Base-by-base conservation (phyloP, 1,284 basidiomycete species). In the Pseudozyma flocculosa region DNA sequence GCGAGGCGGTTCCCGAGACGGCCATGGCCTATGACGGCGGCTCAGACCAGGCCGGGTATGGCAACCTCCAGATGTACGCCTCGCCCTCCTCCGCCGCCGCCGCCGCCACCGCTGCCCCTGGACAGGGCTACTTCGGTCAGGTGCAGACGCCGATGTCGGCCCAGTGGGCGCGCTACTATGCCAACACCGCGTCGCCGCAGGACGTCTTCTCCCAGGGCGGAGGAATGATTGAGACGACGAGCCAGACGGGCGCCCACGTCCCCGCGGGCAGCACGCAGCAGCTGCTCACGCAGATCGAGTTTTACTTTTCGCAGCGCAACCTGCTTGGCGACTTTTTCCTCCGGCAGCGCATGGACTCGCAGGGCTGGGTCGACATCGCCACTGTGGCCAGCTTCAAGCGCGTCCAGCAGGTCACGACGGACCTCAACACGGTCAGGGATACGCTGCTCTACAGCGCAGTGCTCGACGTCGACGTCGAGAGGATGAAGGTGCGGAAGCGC, bases 271-370 rank as follows among this genome's bases (percentile, higher is more conserved):
- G 58, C 10, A 23, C 50, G 15, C 60, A 58, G 0, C 67, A 61
- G 34, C 32, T 77, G 18, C 47, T 76, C n/a, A 19, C 21, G 1
- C 75, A 77, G 55, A 53, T 76, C 24, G 75, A 77, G 43, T 77
- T 75, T 41, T 77, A 77, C 48, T 76, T 77, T 48, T 72, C 68
- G 3, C 54, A 61, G 19, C 57, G 54, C 15, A 77, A 77, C 39
- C 43, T 77, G 19, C 46, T 61, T 19, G 64, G 61, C 8, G 75
- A 77, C 43, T 68, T 72, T 34, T 77, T 64, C 45, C 51, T 77
- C 11, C 59, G 75, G 2, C 48, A 60, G 38, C 58, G 59, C 38
- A 77, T 77, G 75, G 68, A 76, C 45, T 11, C 32, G 0, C 17
- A 69, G 1, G 75, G 75, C 1, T 77, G 60, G 59, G 73, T 76